Conservation (phyloP, 495 filamentous ascomycete species). For the Aspergillus ellipticus region DNA sequence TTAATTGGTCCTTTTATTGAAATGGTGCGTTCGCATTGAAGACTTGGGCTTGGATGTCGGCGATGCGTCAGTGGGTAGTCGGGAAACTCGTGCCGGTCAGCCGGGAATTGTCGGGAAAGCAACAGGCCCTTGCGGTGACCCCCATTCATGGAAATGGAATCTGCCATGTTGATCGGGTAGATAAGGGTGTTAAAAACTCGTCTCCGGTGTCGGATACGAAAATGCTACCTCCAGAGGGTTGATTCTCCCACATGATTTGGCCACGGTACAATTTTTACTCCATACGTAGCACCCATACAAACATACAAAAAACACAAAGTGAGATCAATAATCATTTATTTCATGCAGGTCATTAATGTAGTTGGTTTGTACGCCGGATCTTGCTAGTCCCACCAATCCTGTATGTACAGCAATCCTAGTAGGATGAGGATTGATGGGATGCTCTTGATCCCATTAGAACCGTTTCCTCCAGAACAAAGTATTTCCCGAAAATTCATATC, state of each 20-base stretch:
- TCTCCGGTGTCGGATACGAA: background rate
- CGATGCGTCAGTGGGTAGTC: too few species aligned
- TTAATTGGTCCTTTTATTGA: too few species aligned
- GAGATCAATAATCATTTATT: slow-evolving; percentile 7
- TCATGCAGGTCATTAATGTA: slow-evolving; percentile 20
- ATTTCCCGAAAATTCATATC: slow-evolving; percentile 11
- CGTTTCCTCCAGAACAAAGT: slow-evolving; percentile 4
- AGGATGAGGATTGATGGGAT: slow-evolving; percentile 5
- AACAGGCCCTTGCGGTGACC: too few species aligned
- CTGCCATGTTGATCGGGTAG: too few species aligned
- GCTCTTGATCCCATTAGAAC: slow-evolving; percentile 10
- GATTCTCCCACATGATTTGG: too few species aligned
- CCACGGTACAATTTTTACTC: slow-evolving; percentile 1
- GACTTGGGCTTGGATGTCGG: too few species aligned
- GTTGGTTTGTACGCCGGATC: slow-evolving; percentile 1
- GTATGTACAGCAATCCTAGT: slow-evolving; percentile 19
- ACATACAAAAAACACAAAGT: background rate
- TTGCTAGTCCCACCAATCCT: slow-evolving; percentile 8
- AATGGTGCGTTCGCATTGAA: too few species aligned
- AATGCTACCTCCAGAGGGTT: too few species aligned
- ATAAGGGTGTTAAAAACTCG: too few species aligned
- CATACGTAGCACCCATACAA: background rate
- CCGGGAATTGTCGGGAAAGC: too few species aligned
- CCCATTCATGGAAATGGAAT: too few species aligned
- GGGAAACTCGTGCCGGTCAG: too few species aligned